Base-by-base conservation (phyloP, 495 filamentous ascomycete genomes). In the Amorphotheca resinae region DNA sequence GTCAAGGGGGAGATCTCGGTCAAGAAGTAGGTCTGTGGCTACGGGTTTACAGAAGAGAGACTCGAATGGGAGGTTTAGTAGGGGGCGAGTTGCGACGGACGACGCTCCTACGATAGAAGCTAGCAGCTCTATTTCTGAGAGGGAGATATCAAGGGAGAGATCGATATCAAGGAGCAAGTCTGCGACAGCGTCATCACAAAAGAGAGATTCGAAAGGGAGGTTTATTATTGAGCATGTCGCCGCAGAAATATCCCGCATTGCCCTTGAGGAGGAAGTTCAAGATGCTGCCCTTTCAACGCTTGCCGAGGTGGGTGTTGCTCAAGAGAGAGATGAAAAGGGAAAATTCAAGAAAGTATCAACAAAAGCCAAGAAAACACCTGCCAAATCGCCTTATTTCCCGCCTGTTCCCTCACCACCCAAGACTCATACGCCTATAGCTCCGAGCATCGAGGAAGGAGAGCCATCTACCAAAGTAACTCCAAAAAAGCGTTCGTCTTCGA, bases 311-410 rank as follows among this genome's bases (percentile, higher is more conserved):
- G n/a, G n/a, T n/a, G n/a, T n/a, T n/a, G n/a, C n/a, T n/a, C n/a
- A n/a, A n/a, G n/a, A n/a, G 25, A 28, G 25, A 28, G 5, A 28
- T 28, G 5, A 28, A 28, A 28, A 11, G 25, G 25, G 25, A 5
- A 28, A 11, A 11, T 11, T 28, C 11, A 11, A 28, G 25, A 28
- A 28, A 11, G 11, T 5, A 28, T 11, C 11, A 11, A 5, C 50
- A 33, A 54, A 47, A 23, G 11, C 39, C 3, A 56, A 31, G 17
- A 35, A 8, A 41, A 31, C 45, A 12, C 34, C 49, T 5, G 50
- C 50, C 0, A 59, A 56, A 35, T 69, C 66, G 0, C 65, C 64
- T 12, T 70, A 66, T 48, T 70, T 69, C 49, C n/a, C 44, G 0
- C 22, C 53, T 16, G 33, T 44, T 4, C 28, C 41, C 45, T 38